Percentiles rank a stretch among this genome's conserved stretches.
These are phyloP conservation scores for Phaeosphaeria sp. DNA, from an alignment of 2,329 filamentous ascomycete genomes.

Conservation along the genomic window DNA sequence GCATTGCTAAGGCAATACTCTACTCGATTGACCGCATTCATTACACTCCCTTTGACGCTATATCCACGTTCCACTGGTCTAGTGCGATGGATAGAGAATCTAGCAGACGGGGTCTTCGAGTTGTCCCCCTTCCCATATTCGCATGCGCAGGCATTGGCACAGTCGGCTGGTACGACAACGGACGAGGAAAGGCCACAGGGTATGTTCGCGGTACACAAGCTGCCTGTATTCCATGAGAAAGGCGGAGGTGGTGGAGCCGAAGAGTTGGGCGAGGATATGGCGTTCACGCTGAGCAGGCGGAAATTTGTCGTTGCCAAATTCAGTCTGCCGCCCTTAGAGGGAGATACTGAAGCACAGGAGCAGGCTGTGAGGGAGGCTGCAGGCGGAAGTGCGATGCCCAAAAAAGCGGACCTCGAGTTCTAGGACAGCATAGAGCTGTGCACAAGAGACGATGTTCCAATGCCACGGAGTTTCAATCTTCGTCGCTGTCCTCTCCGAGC, in stretches of 20 bases:
- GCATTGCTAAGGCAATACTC: constrained; percentile 74
- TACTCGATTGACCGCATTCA: constrained; percentile 70
- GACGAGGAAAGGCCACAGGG: constrained; percentile 83
- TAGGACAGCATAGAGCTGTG: constrained; percentile 11
- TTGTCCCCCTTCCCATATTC: constrained; percentile 74
- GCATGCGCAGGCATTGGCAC: constrained; percentile 57
- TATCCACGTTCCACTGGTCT: constrained; percentile 78
- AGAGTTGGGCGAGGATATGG: constrained; percentile 79
- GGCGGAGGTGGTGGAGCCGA: constrained; percentile 75
- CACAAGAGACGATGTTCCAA: background rate
- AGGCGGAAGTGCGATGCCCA: constrained; percentile 59
- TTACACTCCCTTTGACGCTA: constrained; percentile 80
- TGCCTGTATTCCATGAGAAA: constrained; percentile 87
- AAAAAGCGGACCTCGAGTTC: constrained; percentile 71
- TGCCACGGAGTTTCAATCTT: constrained; percentile 9
- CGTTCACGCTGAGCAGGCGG: constrained; percentile 84
- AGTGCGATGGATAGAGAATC: constrained; percentile 82
- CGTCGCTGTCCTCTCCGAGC: constrained; percentile 53
- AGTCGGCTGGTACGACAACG: constrained; percentile 58
- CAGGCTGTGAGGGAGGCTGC: constrained; percentile 45
- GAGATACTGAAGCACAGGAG: constrained; percentile 69
- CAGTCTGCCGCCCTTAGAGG: constrained; percentile 84
- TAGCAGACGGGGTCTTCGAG: constrained; percentile 87
- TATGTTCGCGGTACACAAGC: constrained; percentile 78
- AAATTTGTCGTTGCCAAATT: constrained; percentile 88